Evolutionary conservation across 2,329 filamentous ascomycete genomes (phyloP).

Genomic region (Colletotrichum spinosum): DNA sequence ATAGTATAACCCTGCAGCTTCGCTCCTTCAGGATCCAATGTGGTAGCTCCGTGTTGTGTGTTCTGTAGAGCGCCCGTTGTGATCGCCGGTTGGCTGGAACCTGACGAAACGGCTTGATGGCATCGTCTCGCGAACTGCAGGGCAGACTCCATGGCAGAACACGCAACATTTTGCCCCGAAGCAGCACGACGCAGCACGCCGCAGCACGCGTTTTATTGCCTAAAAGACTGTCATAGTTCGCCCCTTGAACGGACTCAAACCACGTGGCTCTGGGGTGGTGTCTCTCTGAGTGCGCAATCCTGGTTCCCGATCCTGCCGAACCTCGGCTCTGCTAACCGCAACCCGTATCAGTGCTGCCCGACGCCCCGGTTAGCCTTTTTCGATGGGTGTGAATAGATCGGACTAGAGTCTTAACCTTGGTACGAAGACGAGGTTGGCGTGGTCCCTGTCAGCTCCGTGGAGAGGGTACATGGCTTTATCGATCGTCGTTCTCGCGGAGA

Average conservation of each 20-base stretch:
- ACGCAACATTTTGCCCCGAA: constrained; percentile 69
- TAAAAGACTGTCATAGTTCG: constrained; percentile 64
- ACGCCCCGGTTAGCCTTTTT: constrained; percentile 66
- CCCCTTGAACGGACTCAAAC: constrained; percentile 23
- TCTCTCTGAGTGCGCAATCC: constrained; percentile 54
- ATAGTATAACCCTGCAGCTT: constrained; percentile 51
- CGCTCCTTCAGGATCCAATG: constrained; percentile 63
- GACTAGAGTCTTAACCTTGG: constrained; percentile 65
- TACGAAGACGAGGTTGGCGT: constrained; percentile 63
- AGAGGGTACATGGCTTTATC: constrained; percentile 60
- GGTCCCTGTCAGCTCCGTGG: constrained; percentile 53
- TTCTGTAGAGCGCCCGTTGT: constrained; percentile 48
- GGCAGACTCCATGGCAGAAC: constrained; percentile 53
- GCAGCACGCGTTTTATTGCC: constrained; percentile 64
- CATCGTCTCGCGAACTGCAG: constrained; percentile 49
- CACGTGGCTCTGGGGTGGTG: neutral
- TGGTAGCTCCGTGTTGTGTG: constrained; percentile 57
- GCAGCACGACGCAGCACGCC: constrained; percentile 56
- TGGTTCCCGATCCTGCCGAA: constrained; percentile 61
- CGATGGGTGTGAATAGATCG: constrained; percentile 56
- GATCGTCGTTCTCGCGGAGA: constrained; percentile 58
- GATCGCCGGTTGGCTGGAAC: constrained; percentile 43
- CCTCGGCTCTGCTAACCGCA: constrained; percentile 57
- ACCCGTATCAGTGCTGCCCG: constrained; percentile 61
- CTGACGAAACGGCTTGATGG: constrained; percentile 48